These are phyloP conservation scores for Cystofilobasidium bisporidii DNA, from an alignment of 768 basidiomycete species.

Conservation along the genomic window DNA sequence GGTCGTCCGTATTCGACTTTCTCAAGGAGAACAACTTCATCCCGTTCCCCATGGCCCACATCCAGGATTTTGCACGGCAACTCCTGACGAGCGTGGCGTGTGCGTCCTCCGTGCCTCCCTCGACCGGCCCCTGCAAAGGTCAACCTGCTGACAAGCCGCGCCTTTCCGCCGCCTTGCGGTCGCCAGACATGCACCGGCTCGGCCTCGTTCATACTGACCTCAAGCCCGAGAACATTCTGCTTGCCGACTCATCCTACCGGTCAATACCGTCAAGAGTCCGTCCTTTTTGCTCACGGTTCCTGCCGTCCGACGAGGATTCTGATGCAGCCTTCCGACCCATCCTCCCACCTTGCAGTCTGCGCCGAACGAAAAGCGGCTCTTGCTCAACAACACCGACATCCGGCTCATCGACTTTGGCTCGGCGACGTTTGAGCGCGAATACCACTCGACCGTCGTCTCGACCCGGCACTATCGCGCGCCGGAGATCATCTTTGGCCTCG, in stretches of 20 bases:
- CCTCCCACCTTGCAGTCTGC: neutral
- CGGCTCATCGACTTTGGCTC: constrained; percentile 97
- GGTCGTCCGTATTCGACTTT: constrained; percentile 98
- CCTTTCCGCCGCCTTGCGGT: too few species aligned
- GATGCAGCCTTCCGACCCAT: neutral
- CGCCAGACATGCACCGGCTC: constrained; percentile 88
- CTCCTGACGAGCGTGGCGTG: constrained; percentile 87
- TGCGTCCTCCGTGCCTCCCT: constrained; percentile 47
- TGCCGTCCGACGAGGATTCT: too few species aligned
- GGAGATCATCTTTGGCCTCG: constrained; percentile 93
- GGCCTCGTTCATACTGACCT: constrained; percentile 94
- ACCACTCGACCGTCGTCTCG: constrained; percentile 94
- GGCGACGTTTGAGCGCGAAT: constrained; percentile 94
- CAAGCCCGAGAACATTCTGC: constrained; percentile 96
- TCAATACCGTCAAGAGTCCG: constrained; percentile 36
- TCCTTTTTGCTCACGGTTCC: neutral
- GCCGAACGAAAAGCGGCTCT: constrained; percentile 47
- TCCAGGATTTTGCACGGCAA: constrained; percentile 88
- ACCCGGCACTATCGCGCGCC: constrained; percentile 98
- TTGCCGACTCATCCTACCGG: constrained; percentile 68
- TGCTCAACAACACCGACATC: constrained; percentile 80
- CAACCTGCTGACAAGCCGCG: too few species aligned
- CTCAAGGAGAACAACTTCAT: constrained; percentile 95
- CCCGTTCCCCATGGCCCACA: constrained; percentile 91
- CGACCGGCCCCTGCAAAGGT: too few species aligned